Evolutionary conservation across 305 asterid genomes (phyloP), one percentile per base, ranked within the genome.

Genomic region (Ilex paraguariensis): DNA sequence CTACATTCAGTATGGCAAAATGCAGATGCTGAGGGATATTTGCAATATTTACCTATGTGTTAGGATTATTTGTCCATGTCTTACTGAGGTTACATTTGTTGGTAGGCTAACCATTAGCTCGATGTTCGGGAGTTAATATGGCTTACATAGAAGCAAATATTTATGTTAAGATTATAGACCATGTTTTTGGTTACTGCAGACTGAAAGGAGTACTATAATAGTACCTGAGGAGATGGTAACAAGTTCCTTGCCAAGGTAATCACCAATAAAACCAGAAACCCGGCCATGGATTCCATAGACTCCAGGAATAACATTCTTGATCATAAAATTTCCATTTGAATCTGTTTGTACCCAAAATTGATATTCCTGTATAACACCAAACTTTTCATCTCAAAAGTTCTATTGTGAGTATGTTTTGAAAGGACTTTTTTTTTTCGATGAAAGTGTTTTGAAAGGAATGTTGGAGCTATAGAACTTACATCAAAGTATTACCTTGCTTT

Each of bases 181-280:
- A 21, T 21, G 28, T 21, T 21, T 21, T 21, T 1, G 6, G 42
- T 36, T 36, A 0, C 8, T 36, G 42, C 42, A 36, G 42, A 7
- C 8, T 36, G 8, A 3, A 21, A 36, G 1, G 42, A 36, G 42
- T 36, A 36, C 2, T 36, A n/a, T 32, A 40, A 7, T 21, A 33
- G 67, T 64, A 75, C 88, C 88, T 77, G 76, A 48, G 3, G 78
- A 50, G 54, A 83, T 69, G 40, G 77, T 80, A 33, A 83, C 69
- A 32, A 63, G 70, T 62, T 71, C 62, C 60, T 65, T 59, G 31
- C 54, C n/a, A 14, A 75, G 70, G 59, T 80, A 83, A 62, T 83
- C 84, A 0, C 82, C 89, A 21, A 77, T 45, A 57, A 78, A 69
- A 48, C 89, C 89, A n/a, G 81, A 79, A 49, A 80, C 86, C 74